A percentile compares a stretch with the other conserved stretches of the same genome.
Evolutionary conservation across 1,139 yeast species (phyloP).

Genomic region (Blastobotrys ciferrii): DNA sequence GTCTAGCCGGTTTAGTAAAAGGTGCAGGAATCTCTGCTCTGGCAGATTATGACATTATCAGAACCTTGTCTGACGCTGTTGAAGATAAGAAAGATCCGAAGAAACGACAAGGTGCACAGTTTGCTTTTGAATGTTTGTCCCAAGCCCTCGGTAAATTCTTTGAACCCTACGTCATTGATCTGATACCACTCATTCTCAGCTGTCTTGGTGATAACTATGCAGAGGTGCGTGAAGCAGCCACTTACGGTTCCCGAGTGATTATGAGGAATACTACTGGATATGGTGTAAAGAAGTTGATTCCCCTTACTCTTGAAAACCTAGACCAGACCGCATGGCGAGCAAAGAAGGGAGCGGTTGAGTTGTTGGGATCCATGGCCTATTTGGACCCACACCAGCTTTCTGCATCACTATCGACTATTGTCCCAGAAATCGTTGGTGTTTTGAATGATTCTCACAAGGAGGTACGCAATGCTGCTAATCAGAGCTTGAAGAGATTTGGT

Average conservation of each 20-base stretch:
- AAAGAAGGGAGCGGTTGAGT: slow-evolving; percentile 93
- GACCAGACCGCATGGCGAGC: slow-evolving; percentile 96
- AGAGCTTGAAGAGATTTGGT: slow-evolving; percentile 84
- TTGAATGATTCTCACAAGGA: slow-evolving; percentile 94
- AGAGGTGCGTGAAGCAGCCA: slow-evolving; percentile 88
- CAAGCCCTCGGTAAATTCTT: slow-evolving; percentile 69
- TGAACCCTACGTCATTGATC: slow-evolving; percentile 91
- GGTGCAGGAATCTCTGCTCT: slow-evolving; percentile 84
- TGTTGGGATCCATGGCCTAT: slow-evolving; percentile 96
- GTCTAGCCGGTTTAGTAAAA: slow-evolving; percentile 87
- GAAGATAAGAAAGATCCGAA: slow-evolving; percentile 78
- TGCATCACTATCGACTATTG: slow-evolving; percentile 79
- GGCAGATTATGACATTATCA: slow-evolving; percentile 70
- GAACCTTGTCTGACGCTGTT: slow-evolving; percentile 77
- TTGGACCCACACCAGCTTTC: slow-evolving; percentile 93
- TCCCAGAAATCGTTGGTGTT: slow-evolving; percentile 95
- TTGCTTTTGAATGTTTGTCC: slow-evolving; percentile 82
- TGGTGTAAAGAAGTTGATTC: slow-evolving; percentile 89
- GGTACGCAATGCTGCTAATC: slow-evolving; percentile 93
- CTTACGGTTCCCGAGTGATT: slow-evolving; percentile 78
- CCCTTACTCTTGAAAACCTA: slow-evolving; percentile 79
- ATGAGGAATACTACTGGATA: slow-evolving; percentile 91
- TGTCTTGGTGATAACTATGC: slow-evolving; percentile 80
- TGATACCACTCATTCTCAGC: slow-evolving; percentile 75
- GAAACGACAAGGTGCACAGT: slow-evolving; percentile 85